A percentile compares a stretch with the other conserved stretches of the same genome.
Evolutionary conservation across 192 early-diverging fungal species (phyloP).

Genomic region (Coemansia umbellata): DNA sequence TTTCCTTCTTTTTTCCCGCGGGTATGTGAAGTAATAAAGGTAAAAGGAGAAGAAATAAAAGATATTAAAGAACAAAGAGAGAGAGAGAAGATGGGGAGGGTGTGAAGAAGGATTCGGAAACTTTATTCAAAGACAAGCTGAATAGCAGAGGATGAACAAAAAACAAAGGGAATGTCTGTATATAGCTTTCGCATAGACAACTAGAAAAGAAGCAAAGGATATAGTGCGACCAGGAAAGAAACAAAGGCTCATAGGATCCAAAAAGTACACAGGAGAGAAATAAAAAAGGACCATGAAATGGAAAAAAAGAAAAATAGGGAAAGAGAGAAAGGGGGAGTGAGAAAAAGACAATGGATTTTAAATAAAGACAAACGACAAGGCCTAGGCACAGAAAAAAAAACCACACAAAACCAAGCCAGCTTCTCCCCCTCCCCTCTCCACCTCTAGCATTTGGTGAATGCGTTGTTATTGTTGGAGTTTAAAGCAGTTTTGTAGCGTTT

Average conservation of each 20-base stretch:
- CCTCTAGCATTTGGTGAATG: too few relatives aligned
- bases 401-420: background rate
- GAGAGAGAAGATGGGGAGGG: background rate
- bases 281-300: background rate
- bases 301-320: background rate
- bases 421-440: too few relatives aligned
- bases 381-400: background rate
- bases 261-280: too few relatives aligned
- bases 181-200: too few relatives aligned
- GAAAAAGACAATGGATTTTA: background rate
- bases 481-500: too few relatives aligned
- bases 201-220: too few relatives aligned
- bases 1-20: too few relatives aligned
- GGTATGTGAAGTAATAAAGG: too few relatives aligned
- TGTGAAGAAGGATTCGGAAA: slow-evolving; percentile 1
- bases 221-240: too few relatives aligned
- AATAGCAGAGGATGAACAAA: background rate
- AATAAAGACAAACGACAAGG: background rate
- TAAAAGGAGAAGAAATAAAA: background rate
- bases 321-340: background rate
- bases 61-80: background rate
- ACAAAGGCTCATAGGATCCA: too few relatives aligned
- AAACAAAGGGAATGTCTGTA: background rate
- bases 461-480: too few relatives aligned
- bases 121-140: background rate